Conservation (phyloP, 208 protist species). For the Phytomonas sp. region DNA sequence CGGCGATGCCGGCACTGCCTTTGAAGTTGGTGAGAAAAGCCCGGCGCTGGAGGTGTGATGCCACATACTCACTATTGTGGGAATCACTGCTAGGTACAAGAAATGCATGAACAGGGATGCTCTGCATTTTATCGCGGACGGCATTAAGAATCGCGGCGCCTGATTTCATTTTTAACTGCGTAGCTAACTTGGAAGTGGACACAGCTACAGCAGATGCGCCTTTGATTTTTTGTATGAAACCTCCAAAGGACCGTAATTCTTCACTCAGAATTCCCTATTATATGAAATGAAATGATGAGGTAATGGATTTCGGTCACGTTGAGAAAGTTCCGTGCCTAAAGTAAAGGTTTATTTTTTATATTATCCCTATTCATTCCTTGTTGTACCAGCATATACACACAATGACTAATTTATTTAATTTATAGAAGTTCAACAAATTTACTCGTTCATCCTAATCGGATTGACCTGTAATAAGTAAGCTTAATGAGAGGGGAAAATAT, state of each 20-base stretch:
- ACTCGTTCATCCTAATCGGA: background rate
- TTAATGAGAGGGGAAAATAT: background rate
- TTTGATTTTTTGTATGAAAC: background rate
- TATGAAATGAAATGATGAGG: background rate
- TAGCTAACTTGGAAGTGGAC: background rate
- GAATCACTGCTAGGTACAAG: slow-evolving; percentile 90
- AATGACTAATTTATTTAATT: background rate
- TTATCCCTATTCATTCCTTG: background rate
- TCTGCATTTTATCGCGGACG: slow-evolving; percentile 73
- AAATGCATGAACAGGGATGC: slow-evolving; percentile 61
- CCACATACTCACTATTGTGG: slow-evolving; percentile 96
- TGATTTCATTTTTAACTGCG: slow-evolving; percentile 17
- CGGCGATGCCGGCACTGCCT: slow-evolving; percentile 89
- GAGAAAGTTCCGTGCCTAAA: background rate
- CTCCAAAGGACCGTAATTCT: background rate
- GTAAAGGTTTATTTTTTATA: background rate
- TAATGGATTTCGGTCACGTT: background rate
- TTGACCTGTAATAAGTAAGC: background rate
- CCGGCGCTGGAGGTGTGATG: slow-evolving; percentile 76
- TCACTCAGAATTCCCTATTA: background rate
- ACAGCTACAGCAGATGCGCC: background rate
- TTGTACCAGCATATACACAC: background rate
- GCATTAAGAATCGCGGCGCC: slow-evolving; percentile 29
- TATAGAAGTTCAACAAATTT: background rate
- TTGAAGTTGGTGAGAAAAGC: slow-evolving; percentile 93